Percentiles rank a stretch among this genome's conserved stretches.
These are phyloP conservation scores for Saccharomycopsis javanensis DNA, from an alignment of 805 yeast genomes.

Conservation along the genomic window DNA sequence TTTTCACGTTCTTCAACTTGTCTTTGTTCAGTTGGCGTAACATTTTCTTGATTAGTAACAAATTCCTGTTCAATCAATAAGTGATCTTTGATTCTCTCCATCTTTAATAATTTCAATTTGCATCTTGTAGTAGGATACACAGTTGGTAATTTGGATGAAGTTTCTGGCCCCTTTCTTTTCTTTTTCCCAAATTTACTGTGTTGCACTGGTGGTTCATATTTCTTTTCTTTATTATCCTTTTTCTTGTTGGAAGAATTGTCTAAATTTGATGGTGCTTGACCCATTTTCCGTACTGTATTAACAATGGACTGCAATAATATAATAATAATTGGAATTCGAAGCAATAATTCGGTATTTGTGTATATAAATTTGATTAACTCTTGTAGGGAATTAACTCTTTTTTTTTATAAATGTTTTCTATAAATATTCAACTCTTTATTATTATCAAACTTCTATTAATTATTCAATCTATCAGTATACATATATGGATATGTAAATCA, in stretches of 20 bases:
- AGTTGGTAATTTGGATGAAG: conserved; percentile 73
- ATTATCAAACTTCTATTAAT: too few species aligned
- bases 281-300: too few species aligned
- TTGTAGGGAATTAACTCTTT: too few species aligned
- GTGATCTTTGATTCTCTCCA: conserved; percentile 96
- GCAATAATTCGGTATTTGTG: too few species aligned
- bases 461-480: too few species aligned
- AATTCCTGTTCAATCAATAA: conserved; percentile 89
- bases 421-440: too few species aligned
- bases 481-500: too few species aligned
- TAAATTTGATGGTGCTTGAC: conserved; percentile 47
- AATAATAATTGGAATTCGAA: too few species aligned
- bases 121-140: conserved; percentile 92
- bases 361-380: too few species aligned
- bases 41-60: conserved; percentile 86
- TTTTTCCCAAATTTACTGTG: conserved; percentile 78
- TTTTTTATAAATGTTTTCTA: too few species aligned
- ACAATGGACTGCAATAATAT: too few species aligned
- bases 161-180: conserved; percentile 87
- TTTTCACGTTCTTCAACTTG: conserved; percentile 94
- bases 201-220: conserved; percentile 97
- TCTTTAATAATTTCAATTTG: conserved; percentile 76
- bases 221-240: conserved; percentile 71
- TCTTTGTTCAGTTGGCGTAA: conserved; percentile 93
- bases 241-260: conserved; percentile 36